Evolutionary conservation across 1,284 basidiomycete species (phyloP).

Genomic region (Naganishia liquefaciens): DNA sequence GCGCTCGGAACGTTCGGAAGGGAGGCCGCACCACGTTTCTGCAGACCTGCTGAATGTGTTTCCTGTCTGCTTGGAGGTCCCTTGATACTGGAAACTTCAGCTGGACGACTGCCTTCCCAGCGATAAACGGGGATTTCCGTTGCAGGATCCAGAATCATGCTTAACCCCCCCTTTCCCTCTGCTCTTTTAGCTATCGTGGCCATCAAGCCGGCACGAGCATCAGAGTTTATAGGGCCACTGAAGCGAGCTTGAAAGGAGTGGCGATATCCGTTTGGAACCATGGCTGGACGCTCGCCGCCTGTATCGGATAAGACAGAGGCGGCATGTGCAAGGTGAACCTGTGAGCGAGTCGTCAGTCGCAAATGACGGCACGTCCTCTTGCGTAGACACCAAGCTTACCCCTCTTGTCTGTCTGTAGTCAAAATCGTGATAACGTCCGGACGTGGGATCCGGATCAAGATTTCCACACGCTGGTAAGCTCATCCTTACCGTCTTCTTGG

Average conservation of each 20-base stretch:
- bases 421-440: constrained; percentile 11
- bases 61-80: no score
- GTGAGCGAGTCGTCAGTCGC: neutral
- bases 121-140: constrained; percentile 2
- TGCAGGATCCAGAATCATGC: constrained; percentile 6
- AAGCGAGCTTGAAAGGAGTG: constrained; percentile 15
- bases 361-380: no score
- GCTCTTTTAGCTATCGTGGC: constrained; percentile 3
- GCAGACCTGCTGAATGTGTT: neutral
- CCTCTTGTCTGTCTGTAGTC: constrained; percentile 6
- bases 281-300: neutral
- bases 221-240: neutral
- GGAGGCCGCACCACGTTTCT: neutral
- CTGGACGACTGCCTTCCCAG: neutral
- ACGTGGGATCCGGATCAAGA: neutral
- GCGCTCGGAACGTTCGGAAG: neutral
- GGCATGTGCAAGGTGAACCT: neutral
- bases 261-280: neutral
- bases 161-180: neutral
- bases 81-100: neutral
- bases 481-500: constrained; percentile 13
- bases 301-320: neutral
- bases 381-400: neutral
- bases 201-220: neutral
- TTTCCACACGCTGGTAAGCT: neutral